Base-by-base conservation (phyloP, 1,284 basidiomycete species). In the Chalciporus sp. region DNA sequence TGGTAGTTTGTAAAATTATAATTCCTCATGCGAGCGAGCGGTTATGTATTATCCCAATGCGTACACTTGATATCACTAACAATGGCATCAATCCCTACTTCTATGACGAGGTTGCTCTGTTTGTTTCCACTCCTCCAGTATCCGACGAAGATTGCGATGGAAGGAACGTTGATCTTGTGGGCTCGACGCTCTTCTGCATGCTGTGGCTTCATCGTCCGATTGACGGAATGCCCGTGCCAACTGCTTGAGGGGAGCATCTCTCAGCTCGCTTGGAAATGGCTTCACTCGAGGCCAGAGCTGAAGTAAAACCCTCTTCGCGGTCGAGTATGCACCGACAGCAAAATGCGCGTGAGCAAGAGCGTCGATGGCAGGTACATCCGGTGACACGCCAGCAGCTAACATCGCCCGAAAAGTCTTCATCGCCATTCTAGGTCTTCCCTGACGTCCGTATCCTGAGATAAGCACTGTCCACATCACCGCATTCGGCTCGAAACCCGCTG, bases 391-490 rank as follows among this genome's bases (percentile, higher is more conserved):
- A 26, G 69, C 66, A 4, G 72, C 69, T n/a, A 88, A 59, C 89
- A 92, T 91, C 31, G 74, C 66, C 47, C 77, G 76, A 62, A 91
- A 90, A 23, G 75, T 70, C 33, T 70, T 72, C 61, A 82, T 70
- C 1, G 88, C 86, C 19, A 71, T 64, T 4, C 72, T 69, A 7
- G 88, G 79, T 39, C 83, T 72, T n/a, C 80, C 78, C 53, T 74
- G 74, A 33, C 81, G 80, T 17, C 81, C 86, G 67, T 86, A 80
- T 3, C 85, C 88, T 27, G 75, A 73, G 57, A 92, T 84, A 59
- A 92, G 76, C 57, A 86, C 84, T 19, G 89, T 92, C 73, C 83
- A 88, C 79, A 88, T 82, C 47, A 84, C 78, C 17, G 81, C 77
- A 60, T 83, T 82, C 16, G 82, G 79, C 37, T 71, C 69, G 47